These are phyloP conservation scores for Vaccinium myrtillus DNA, from an alignment of 148 eudicot species.

Conservation along the genomic window DNA sequence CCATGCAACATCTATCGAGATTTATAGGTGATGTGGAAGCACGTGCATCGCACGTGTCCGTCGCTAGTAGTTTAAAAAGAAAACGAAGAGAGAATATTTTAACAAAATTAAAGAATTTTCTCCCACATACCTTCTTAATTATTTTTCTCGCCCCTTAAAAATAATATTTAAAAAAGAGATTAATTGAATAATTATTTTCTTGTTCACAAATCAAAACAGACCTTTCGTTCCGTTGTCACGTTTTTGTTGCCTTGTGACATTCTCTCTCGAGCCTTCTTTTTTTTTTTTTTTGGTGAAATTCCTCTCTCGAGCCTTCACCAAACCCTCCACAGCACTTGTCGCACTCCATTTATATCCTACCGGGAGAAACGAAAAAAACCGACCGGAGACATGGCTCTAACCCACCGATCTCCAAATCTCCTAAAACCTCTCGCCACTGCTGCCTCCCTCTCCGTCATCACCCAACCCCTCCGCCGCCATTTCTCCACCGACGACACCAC, in stretches of 20 bases:
- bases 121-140: too few species aligned
- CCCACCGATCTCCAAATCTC: slow-evolving; percentile 27
- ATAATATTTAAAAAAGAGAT: too few species aligned
- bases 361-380: not conserved
- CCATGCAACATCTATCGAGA: too few species aligned
- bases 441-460: slow-evolving; percentile 6
- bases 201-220: too few species aligned
- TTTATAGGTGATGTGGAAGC: too few species aligned
- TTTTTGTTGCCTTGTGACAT: not conserved
- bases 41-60: too few species aligned
- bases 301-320: not conserved
- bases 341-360: not conserved
- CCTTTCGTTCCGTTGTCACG: not conserved
- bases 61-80: too few species aligned
- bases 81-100: too few species aligned
- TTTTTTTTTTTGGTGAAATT: too few species aligned
- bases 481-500: slow-evolving; percentile 39
- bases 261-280: not conserved
- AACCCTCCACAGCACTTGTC: not conserved
- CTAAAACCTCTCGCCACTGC: slow-evolving; percentile 23
- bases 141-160: too few species aligned
- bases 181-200: too few species aligned
- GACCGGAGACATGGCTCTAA: slow-evolving; percentile 30
- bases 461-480: slow-evolving; percentile 33
- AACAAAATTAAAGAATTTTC: too few species aligned